Base-by-base conservation (phyloP, 768 basidiomycete genomes). In the Artomyces pyxidatus region DNA sequence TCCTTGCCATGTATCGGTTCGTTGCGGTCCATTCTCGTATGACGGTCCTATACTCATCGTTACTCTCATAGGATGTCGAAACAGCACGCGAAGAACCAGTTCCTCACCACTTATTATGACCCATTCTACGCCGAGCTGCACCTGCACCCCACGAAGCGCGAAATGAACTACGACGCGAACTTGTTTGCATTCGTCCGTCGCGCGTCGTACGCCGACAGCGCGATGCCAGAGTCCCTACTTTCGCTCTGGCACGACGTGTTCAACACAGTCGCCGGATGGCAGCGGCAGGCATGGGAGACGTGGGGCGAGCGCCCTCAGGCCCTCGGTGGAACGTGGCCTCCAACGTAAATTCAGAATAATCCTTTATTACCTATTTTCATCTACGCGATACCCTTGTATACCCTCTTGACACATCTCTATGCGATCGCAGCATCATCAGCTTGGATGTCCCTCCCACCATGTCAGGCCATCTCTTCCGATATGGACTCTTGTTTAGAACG, bases 41-140 rank as follows among this genome's bases (percentile, higher is more conserved):
- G 19, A 12, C 32, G 21, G n/a, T 16, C 16, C 23, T 25, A 10
- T 23, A 12, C 17, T 42, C 26, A 29, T 37, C 51, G 30, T 45
- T 37, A 26, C 32, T 30, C 27, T 46, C 39, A 39, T 52, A 80
- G 85, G 56, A 53, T 78, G 57, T 71, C 73, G 51, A 57, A 65
- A 41, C 61, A 63, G 26, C 72, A 69, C 42, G 77, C 83, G 39
- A 71, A 63, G 58, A 69, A 76, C 21, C 67, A 79, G 26, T 88
- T 85, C 64, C 70, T 87, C 57, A 83, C 80, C 52, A 81, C 76
- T 50, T 88, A 87, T 56, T 87, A 83, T 58, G 85, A 90, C 61
- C 82, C 87, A 49, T 79, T 85, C 65, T 77, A 85, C 61, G 81
- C 83, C 14, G 81, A 87, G 58, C 72, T 87, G 46, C 75, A 85